Evolutionary conservation across 192 early-diverging fungal genomes (phyloP).

Genomic region (Nowakowskiella sp.): DNA sequence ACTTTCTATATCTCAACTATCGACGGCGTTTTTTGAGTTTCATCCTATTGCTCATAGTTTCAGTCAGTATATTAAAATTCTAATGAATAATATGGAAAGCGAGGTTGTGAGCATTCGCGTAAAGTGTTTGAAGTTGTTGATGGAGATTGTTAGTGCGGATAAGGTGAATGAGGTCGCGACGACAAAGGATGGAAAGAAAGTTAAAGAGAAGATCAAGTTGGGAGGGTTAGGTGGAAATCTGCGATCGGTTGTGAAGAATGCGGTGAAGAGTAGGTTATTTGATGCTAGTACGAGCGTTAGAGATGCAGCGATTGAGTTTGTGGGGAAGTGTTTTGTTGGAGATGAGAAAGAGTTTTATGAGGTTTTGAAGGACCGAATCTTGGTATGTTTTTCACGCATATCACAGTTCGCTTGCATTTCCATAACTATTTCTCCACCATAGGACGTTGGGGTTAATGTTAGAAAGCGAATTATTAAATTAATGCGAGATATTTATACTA

Average conservation of each 20-base stretch:
- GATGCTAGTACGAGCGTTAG: conserved; percentile 79
- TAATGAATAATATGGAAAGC: conserved; percentile 55
- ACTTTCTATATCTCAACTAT: no score
- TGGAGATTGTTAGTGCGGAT: conserved; percentile 61
- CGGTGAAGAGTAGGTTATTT: conserved; percentile 67
- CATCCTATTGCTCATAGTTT: no score
- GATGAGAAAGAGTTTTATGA: conserved; percentile 64
- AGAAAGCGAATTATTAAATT: conserved; percentile 81
- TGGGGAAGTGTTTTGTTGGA: conserved; percentile 69
- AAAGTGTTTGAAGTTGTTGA: conserved; percentile 72
- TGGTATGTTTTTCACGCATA: conserved; percentile 39
- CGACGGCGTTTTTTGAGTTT: no score
- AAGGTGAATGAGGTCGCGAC: conserved; percentile 42
- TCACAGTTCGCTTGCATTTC: background rate
- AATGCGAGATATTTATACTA: conserved; percentile 59
- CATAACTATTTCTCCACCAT: background rate
- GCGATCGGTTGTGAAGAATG: conserved; percentile 50
- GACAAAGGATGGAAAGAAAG: conserved; percentile 21
- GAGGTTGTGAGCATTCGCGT: conserved; percentile 63
- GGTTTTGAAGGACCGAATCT: conserved; percentile 66
- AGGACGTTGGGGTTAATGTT: conserved; percentile 82
- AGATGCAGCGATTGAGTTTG: conserved; percentile 83
- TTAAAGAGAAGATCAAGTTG: background rate
- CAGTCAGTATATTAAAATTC: conserved; percentile 58
- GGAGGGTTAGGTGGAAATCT: background rate